Evolutionary conservation across 2,329 filamentous ascomycete genomes (phyloP).

Genomic region (Didymella keratinophila): DNA sequence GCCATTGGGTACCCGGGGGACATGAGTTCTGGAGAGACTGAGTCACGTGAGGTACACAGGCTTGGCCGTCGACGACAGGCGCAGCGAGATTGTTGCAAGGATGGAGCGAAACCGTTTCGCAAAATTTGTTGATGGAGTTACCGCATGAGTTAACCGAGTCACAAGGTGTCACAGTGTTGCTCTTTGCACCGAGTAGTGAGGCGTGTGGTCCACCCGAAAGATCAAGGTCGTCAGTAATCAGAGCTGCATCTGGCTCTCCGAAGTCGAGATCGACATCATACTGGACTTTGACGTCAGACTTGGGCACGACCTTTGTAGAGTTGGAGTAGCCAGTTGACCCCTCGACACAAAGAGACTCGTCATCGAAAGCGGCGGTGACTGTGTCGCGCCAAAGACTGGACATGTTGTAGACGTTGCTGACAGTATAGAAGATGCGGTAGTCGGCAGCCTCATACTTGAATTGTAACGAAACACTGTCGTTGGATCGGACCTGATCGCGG

Average conservation of each 20-base stretch:
- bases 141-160: too few species aligned
- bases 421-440: background rate
- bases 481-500: background rate
- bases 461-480: background rate
- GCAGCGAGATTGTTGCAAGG: too few species aligned
- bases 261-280: background rate
- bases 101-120: too few species aligned
- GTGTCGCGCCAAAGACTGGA: background rate
- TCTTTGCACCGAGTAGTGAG: background rate
- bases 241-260: background rate
- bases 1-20: too few species aligned
- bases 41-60: too few species aligned
- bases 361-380: background rate
- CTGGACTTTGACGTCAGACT: too few species aligned
- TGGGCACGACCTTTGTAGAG: background rate
- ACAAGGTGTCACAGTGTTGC: too few species aligned
- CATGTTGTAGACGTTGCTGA: background rate
- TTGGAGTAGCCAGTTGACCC: background rate
- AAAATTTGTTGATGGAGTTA: too few species aligned
- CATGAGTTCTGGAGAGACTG: too few species aligned
- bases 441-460: background rate
- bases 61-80: too few species aligned
- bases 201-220: background rate
- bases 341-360: background rate
- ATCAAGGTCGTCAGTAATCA: background rate